phyloP scores from a whole-genome alignment of 2,329 filamentous ascomycete species.

The Mycosphaerelloides madeirae region DNA sequence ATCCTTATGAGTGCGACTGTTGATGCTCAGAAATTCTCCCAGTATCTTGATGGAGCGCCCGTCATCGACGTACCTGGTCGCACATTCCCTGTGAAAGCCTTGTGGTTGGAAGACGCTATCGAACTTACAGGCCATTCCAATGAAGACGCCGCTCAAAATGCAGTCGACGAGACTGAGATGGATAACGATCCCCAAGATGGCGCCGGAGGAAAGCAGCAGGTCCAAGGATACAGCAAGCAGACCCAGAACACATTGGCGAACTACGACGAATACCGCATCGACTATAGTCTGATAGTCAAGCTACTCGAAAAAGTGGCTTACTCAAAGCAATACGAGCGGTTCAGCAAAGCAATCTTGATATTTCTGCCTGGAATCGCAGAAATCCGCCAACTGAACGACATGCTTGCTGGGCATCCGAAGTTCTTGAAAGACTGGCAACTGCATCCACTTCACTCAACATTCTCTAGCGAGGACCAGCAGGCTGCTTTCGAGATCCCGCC shows the following conservation, averaged over 20 bases:
- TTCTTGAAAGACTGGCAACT: conserved; percentile 78
- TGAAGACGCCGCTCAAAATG: conserved; percentile 53
- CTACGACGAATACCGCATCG: conserved; percentile 87
- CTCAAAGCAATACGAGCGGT: conserved; percentile 60
- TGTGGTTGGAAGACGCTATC: conserved; percentile 87
- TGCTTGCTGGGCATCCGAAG: conserved; percentile 68
- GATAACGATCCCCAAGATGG: conserved; percentile 40
- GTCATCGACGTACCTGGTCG: conserved; percentile 86
- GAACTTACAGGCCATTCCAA: conserved; percentile 73
- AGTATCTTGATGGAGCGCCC: conserved; percentile 79
- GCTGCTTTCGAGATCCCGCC: conserved; percentile 84
- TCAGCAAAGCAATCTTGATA: conserved; percentile 86
- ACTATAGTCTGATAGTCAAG: conserved; percentile 78
- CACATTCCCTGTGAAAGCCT: conserved; percentile 85
- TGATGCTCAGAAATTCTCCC: conserved; percentile 84
- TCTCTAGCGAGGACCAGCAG: conserved; percentile 94
- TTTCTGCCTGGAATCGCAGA: conserved; percentile 94
- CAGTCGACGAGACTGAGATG: conserved; percentile 40
- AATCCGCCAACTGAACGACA: conserved; percentile 63
- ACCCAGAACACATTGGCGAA: conserved; percentile 70
- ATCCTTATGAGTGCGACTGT: conserved; percentile 97
- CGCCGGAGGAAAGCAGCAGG: conserved; percentile 54
- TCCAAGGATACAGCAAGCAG: conserved; percentile 68
- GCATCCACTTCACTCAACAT: conserved; percentile 87
- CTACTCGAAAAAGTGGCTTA: conserved; percentile 72